Percentiles rank a stretch among this genome's conserved stretches.
Evolutionary conservation across 257 asterid species (phyloP).

Genomic region (Vinca minor): DNA sequence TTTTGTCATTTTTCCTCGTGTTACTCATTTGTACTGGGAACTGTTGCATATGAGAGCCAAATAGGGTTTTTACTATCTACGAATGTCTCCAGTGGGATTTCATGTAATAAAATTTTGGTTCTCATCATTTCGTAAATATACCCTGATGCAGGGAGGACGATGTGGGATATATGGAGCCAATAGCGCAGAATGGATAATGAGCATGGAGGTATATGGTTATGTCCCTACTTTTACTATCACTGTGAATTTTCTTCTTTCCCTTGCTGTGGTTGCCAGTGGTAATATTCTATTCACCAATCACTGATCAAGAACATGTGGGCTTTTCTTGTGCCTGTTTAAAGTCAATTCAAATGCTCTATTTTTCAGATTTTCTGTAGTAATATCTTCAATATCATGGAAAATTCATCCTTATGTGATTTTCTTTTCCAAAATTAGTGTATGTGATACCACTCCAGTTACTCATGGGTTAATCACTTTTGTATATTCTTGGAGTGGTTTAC

Average conservation of each 20-base stretch:
- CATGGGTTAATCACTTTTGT: background rate
- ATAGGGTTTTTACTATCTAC: too few relatives aligned
- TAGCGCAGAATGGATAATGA: conserved; percentile 84
- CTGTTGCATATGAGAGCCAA: too few relatives aligned
- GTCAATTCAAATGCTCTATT: background rate
- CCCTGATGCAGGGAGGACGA: conserved; percentile 59
- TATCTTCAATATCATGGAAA: background rate
- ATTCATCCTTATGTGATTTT: background rate
- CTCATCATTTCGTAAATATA: conserved; percentile 20
- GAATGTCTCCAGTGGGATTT: too few relatives aligned
- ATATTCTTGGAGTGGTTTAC: background rate
- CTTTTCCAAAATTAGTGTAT: background rate
- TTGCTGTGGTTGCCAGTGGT: background rate
- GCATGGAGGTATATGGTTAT: conserved; percentile 72
- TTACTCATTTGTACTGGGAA: background rate
- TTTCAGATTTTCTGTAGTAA: background rate
- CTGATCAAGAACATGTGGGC: background rate
- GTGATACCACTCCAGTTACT: background rate
- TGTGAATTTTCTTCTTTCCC: conserved; percentile 13
- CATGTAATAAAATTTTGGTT: conserved; percentile 1
- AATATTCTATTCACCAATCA: background rate
- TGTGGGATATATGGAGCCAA: conserved; percentile 97
- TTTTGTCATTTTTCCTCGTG: background rate
- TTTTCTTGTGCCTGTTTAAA: background rate
- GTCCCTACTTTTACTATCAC: background rate